Evolutionary conservation across 768 basidiomycete genomes (phyloP), one percentile per base, ranked within the genome.

Genomic region (Rhizopogon vulgaris): DNA sequence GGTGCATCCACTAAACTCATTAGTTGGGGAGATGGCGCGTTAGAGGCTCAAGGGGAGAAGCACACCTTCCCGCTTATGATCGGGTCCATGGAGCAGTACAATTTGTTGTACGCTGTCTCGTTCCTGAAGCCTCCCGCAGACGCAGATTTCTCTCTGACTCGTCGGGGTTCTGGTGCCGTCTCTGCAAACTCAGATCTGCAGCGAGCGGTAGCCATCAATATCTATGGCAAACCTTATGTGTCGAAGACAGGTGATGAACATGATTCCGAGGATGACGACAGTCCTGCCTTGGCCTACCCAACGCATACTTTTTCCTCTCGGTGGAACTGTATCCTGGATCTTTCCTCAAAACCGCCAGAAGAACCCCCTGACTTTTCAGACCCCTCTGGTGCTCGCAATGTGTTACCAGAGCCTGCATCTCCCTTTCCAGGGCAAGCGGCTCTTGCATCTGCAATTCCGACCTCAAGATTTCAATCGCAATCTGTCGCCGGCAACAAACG

Each of bases 301-400:
- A 90, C 93, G 7, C 72, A 70, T 11, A 74, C 81, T 0, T 96
- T 94, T 66, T 80, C 84, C 0, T 94, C 93, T 1, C 74, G 85
- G 28, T 96, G 94, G 94, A 95, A 91, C 57, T 94, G 91, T 58
- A 73, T 90, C 1, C 80, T 96, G 17, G 90, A 94, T 64, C 74
- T 96, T n/a, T 70, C 78, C 1, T 60, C 77, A 3, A 66, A 60
- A 46, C 59, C 58, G 18, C 57, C 30, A 30, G 57, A 67, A 54
- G 56, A 59, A 57, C 55, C 59, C 40, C 36, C 28, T 45, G 56
- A 57, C 50, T 48, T 57, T 27, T 54, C 52, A 28, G 61, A 56
- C 47, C 41, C 50, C 18, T 46, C 51, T 50, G 56, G 25, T 12
- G 56, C 60, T 48, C 68, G 55, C 12, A 57, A 79, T 61, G 79